A percentile compares a stretch with the other conserved stretches of the same genome.
phyloP scores from a whole-genome alignment of 306 rosid genomes.

The Malus domestica region ASM211411v1 NC_041790.1:8571501-8572000 shows the following conservation, averaged over 20 bases:
- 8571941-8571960: background rate
- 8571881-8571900: conserved; percentile 17
- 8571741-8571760: conserved; percentile 98
- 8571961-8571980: conserved; percentile 30
- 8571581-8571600: conserved; percentile 98
- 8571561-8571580: conserved; percentile 82
- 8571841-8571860: conserved; percentile 95
- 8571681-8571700: conserved; percentile 1
- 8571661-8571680: conserved; percentile 37
- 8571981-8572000: conserved; percentile 99
- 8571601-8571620: conserved; percentile 99
- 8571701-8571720: conserved; percentile 12
- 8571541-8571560: conserved; percentile 98
- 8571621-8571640: conserved; percentile 99
- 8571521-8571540: conserved; percentile 98
- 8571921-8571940: background rate
- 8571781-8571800: conserved; percentile 97
- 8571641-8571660: conserved; percentile 98
- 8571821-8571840: conserved; percentile 98
- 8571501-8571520: conserved; percentile 99
- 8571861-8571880: conserved; percentile 75
- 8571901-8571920: background rate
- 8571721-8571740: conserved; percentile 16
- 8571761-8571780: conserved; percentile 96
- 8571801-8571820: conserved; percentile 98